phyloP scores from a whole-genome alignment of 805 yeast species.

The Suhomyces prunicola region DNA sequence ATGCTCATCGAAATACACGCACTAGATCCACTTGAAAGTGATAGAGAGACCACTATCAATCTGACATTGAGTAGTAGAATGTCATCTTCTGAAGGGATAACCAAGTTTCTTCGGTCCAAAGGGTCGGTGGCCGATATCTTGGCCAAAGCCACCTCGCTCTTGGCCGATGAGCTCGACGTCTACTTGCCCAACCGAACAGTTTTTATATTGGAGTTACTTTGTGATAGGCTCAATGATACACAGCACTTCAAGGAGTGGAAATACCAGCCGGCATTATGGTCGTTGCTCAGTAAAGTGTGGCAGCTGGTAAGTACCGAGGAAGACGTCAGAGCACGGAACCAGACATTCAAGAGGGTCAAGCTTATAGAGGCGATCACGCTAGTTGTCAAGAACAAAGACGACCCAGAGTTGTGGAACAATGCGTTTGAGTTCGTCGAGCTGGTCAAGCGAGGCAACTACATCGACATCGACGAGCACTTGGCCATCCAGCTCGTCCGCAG shows the following conservation, averaged over 20 bases:
- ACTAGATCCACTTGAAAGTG: neutral
- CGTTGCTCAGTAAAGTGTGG: constrained; percentile 44
- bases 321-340: constrained; percentile 27
- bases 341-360: constrained; percentile 35
- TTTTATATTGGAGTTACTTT: constrained; percentile 57
- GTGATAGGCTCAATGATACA: constrained; percentile 59
- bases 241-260: constrained; percentile 42
- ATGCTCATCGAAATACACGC: neutral
- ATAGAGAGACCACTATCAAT: neutral
- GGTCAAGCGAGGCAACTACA: constrained; percentile 22
- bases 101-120: constrained; percentile 58
- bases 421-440: constrained; percentile 18
- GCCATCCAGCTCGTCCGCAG: constrained; percentile 25
- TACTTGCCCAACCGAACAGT: constrained; percentile 53
- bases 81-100: constrained; percentile 40
- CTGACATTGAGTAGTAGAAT: neutral
- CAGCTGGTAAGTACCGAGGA: constrained; percentile 1
- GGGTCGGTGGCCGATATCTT: constrained; percentile 43
- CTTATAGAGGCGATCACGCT: constrained; percentile 14
- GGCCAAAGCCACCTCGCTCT: constrained; percentile 25
- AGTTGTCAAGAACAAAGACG: constrained; percentile 8
- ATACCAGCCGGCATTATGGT: constrained; percentile 47
- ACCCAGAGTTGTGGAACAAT: constrained; percentile 11
- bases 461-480: constrained; percentile 31
- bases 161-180: constrained; percentile 31